Evolutionary conservation across 805 yeast genomes (phyloP).

Genomic region (Schizosaccharomyces osmophilus): DNA sequence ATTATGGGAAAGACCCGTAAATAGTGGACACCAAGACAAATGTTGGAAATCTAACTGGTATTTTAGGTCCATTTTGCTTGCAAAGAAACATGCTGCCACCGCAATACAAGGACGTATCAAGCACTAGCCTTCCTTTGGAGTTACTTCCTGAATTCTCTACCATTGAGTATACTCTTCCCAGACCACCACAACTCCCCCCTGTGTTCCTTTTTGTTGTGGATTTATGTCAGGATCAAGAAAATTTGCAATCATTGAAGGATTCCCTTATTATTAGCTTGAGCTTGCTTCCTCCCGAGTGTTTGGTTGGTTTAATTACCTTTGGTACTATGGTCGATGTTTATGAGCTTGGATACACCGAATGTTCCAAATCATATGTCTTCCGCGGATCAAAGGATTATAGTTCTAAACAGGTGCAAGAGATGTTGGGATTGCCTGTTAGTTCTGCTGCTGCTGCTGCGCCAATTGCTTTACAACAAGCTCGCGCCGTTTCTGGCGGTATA

Average conservation of each 20-base stretch:
- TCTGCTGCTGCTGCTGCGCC: constrained; percentile 6
- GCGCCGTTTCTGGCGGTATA: constrained; percentile 11
- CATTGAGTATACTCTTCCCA: constrained; percentile 59
- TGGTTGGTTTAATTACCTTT: constrained; percentile 65
- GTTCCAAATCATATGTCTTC: constrained; percentile 57
- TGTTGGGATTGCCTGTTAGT: constrained; percentile 26
- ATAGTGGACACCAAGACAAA: not conserved
- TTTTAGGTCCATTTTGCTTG: constrained; percentile 36
- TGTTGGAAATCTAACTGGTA: not conserved
- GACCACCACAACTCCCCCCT: constrained; percentile 69
- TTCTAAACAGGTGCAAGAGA: constrained; percentile 28
- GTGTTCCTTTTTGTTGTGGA: constrained; percentile 69
- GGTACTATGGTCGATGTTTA: constrained; percentile 83
- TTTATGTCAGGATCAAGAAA: constrained; percentile 72
- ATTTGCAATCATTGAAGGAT: constrained; percentile 60
- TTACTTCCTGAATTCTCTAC: constrained; percentile 44
- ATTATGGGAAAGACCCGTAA: not conserved
- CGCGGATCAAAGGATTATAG: constrained; percentile 72
- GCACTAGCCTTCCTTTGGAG: constrained; percentile 61
- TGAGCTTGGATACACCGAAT: constrained; percentile 44
- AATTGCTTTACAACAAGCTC: not conserved
- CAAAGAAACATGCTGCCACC: constrained; percentile 59
- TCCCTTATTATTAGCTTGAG: constrained; percentile 50
- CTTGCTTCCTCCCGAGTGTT: constrained; percentile 68
- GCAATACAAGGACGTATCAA: constrained; percentile 53